phyloP scores from a whole-genome alignment of 352 stramenopile species.

The Pythium brachiatum region DNA sequence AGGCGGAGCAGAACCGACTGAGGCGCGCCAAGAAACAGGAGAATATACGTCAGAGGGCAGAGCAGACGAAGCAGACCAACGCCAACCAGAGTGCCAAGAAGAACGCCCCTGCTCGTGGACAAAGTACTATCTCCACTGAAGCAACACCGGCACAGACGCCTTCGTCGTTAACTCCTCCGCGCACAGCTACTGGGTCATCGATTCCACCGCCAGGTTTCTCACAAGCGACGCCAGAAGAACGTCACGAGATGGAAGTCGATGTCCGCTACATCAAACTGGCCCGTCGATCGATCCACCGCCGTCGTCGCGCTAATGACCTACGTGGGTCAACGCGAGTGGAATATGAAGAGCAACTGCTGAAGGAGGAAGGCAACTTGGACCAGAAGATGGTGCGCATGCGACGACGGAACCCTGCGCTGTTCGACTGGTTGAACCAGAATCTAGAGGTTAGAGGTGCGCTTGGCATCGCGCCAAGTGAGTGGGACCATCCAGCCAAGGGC shows the following conservation, averaged over 20 bases:
- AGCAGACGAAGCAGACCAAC: too few relatives aligned
- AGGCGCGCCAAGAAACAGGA: too few relatives aligned
- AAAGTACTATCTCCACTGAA: not conserved
- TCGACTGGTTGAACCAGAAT: constrained; percentile 2
- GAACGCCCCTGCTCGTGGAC: too few relatives aligned
- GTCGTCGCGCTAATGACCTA: constrained; percentile 24
- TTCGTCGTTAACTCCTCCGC: not conserved
- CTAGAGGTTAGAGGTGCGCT: constrained; percentile 9
- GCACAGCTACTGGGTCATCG: too few relatives aligned
- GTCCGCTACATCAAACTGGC: constrained; percentile 24
- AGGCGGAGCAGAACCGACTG: not conserved
- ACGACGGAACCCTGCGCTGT: constrained; percentile 4
- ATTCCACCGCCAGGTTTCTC: not conserved
- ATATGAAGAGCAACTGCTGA: constrained; percentile 23
- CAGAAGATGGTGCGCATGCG: constrained; percentile 5
- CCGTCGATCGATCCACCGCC: constrained; percentile 20
- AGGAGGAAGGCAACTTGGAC: constrained; percentile 14
- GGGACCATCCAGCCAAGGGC: not conserved
- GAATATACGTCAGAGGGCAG: too few relatives aligned
- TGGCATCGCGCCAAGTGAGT: constrained; percentile 3
- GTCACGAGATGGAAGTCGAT: constrained; percentile 9
- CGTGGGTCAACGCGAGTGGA: constrained; percentile 24
- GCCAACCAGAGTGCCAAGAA: too few relatives aligned
- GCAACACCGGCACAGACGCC: not conserved
- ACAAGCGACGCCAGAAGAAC: not conserved